Percentiles rank a stretch among this genome's conserved stretches.
Conservation (phyloP, 805 yeast species). For the Yamadazyma takamatsuzukensis region DNA sequence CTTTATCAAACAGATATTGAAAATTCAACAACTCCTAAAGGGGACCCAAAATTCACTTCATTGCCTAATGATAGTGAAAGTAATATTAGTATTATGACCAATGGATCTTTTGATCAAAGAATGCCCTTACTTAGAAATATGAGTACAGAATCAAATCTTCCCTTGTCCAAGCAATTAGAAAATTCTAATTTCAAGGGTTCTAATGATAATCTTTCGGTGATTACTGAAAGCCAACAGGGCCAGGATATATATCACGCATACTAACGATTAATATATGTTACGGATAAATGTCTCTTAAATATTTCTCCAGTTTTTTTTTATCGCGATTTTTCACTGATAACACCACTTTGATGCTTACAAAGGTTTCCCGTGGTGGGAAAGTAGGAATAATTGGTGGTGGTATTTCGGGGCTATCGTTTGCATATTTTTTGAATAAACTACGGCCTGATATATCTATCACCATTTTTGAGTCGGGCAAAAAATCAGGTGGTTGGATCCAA, state of each 20-base stretch:
- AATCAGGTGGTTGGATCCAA: constrained; percentile 80
- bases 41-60: background rate
- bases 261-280: constrained; percentile 6
- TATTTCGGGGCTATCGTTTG: constrained; percentile 75
- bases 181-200: constrained; percentile 6
- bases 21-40: background rate
- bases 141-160: constrained; percentile 11
- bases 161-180: constrained; percentile 8
- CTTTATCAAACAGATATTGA: background rate
- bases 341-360: constrained; percentile 1
- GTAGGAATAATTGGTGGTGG: constrained; percentile 88
- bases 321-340: background rate
- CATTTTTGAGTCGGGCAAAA: constrained; percentile 51
- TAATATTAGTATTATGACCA: constrained; percentile 14
- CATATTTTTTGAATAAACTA: constrained; percentile 62
- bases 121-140: constrained; percentile 14
- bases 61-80: constrained; percentile 13
- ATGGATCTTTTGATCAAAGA: constrained; percentile 14
- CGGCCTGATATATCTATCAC: constrained; percentile 73
- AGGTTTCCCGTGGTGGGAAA: constrained; percentile 21
- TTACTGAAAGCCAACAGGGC: constrained; percentile 13
- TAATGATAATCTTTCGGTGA: constrained; percentile 22
- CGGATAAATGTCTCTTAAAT: background rate
- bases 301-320: constrained; percentile 1
- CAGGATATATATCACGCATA: constrained; percentile 23